Conservation (phyloP, 1,139 yeast genomes). For the Candida dubliniensis region DNA sequence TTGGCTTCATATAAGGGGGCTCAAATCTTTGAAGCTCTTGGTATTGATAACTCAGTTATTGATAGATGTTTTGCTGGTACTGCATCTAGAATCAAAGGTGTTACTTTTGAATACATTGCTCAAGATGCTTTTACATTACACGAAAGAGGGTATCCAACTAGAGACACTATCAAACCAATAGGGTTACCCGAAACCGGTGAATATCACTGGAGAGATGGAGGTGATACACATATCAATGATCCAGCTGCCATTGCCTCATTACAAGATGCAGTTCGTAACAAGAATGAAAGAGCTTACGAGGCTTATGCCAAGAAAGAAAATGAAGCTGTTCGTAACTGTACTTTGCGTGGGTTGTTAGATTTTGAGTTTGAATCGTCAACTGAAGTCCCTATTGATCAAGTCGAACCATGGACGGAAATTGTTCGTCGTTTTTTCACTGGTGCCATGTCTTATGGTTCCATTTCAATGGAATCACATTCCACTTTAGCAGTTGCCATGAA, state of each 20-base stretch:
- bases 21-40: slow-evolving; percentile 95
- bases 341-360: slow-evolving; percentile 90
- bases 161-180: slow-evolving; percentile 67
- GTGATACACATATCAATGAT: slow-evolving; percentile 90
- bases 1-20: slow-evolving; percentile 98
- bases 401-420: slow-evolving; percentile 99
- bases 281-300: slow-evolving; percentile 89
- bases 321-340: slow-evolving; percentile 90
- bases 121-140: slow-evolving; percentile 95
- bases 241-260: slow-evolving; percentile 93
- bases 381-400: slow-evolving; percentile 92
- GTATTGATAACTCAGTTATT: slow-evolving; percentile 91
- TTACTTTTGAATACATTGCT: slow-evolving; percentile 92
- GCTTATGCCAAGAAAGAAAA: slow-evolving; percentile 86
- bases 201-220: slow-evolving; percentile 98
- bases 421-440: slow-evolving; percentile 97
- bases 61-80: slow-evolving; percentile 97
- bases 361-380: slow-evolving; percentile 72
- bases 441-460: slow-evolving; percentile 99
- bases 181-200: slow-evolving; percentile 95
- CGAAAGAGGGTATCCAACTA: slow-evolving; percentile 84
- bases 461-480: slow-evolving; percentile 97
- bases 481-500: slow-evolving; percentile 98
- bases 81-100: slow-evolving; percentile 94
- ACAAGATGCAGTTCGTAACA: slow-evolving; percentile 96